Evolutionary conservation across 164 flowering plant genomes (phyloP), one percentile per base, ranked within the genome.

Genomic region (Vitis rupestris): DNA sequence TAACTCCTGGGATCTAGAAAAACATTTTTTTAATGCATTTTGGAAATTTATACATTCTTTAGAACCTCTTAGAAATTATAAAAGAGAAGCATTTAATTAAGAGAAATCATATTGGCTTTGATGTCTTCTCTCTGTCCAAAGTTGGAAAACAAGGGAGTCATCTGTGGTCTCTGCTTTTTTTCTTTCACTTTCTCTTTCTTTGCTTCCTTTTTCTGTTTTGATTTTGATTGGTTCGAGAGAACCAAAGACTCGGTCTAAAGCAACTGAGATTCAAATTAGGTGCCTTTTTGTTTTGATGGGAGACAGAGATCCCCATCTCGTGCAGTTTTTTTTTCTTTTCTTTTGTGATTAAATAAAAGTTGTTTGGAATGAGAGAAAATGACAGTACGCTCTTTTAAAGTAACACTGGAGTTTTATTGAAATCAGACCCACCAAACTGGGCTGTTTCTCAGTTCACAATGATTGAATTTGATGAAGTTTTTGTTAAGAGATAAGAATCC

Each of bases 211-310:
- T 59, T 44, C 56, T 50, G 63, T 55, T 29, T 72, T 76, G 72
- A 59, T 76, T 77, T 76, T 77, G 74, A 72, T 70, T 72, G 60
- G 54, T 66, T 74, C 74, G 73, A 76, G 78, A 74, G 78, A 74
- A 67, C 72, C 69, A 70, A 65, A 71, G 72, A 69, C 75, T 64
- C n/a, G 80, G 80, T 74, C 78, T 74, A 76, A 80, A 76, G 80
- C 69, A 68, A 48, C 12, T 63, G 70, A 61, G 70, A 69, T 68
- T 78, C 76, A 72, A 74, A 61, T 68, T 31, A 56, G 44, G 29
- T 47, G 23, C 56, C 56, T 65, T 75, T 72, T 61, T 58, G 63
- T 65, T 76, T 65, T 61, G 11, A 75, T 62, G 70, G 73, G 72
- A 59, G 70, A 75, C 75, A 73, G 75, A 70, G 75, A 70, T 66